Base-by-base conservation (phyloP, 2,329 filamentous ascomycete genomes). In the Kalmusia sp. region DNA sequence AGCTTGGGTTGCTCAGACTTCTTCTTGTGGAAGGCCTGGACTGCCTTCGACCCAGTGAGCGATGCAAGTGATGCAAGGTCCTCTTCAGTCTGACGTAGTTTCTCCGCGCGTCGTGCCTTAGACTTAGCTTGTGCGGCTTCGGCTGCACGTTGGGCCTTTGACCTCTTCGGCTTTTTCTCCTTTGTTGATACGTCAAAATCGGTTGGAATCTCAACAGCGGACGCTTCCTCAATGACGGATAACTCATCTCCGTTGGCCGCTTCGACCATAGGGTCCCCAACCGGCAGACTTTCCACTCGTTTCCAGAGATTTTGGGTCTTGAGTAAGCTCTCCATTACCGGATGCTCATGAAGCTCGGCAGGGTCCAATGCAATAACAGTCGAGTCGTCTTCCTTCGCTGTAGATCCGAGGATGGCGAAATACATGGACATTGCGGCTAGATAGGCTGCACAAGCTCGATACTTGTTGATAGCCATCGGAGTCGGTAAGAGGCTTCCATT, bases 341-440 rank as follows among this genome's bases (percentile, higher is more conserved):
- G 87, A 73, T 99, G 95, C 48, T 96, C 91, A 55, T 91, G 87
- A 35, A 99, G 78, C 63, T 96, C 87, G n/a, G 83, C 80, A 4
- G 93, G 90, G 49, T 90, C 83, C 59, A 96, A 76, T 0, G 91
- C 82, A 53, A 86, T 82, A 11, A 77, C 75, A 6, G 67, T 58
- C 0, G 78, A 74, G 6, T 80, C 81, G 30, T 80, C 76, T 1
- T 79, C 77, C 53, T 87, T 85, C 44, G 87, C 82, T 1, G 91
- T 88, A 0, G 92, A 96, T 9, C 92, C 91, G n/a, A 99, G 79
- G 30, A 98, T 84, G 31, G 93, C 91, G 73, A 99, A 96, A 75
- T 99, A 99, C 86, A 96, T 93, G 43, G 90, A 88, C 62, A 99
- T 81, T 1, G 91, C 84, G 37, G 90, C 92, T 21, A 98, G 80